These are phyloP conservation scores for Pelargonium myrrhifolium DNA, from an alignment of 441 rosid genomes.

Conservation along the genomic window DNA sequence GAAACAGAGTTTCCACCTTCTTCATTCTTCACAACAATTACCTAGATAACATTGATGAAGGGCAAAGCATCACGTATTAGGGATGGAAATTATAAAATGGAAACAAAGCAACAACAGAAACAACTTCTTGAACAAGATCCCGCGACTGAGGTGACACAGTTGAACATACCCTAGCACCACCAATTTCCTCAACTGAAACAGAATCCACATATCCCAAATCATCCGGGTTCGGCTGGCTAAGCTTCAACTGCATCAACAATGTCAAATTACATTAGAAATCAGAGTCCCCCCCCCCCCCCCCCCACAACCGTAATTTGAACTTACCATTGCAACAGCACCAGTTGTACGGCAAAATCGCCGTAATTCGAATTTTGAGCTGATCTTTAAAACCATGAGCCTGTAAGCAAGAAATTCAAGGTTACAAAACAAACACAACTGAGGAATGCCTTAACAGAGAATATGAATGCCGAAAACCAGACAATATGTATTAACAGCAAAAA, in stretches of 20 bases:
- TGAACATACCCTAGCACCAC: slow-evolving; percentile 81
- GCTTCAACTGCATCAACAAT: slow-evolving; percentile 62
- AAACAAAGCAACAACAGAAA: not conserved
- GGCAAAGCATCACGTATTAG: not conserved
- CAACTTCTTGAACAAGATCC: slow-evolving; percentile 3
- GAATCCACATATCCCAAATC: slow-evolving; percentile 89
- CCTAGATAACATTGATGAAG: slow-evolving; percentile 35
- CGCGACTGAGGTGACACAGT: slow-evolving; percentile 3
- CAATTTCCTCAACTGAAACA: slow-evolving; percentile 90
- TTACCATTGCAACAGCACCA: slow-evolving; percentile 83
- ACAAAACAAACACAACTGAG: slow-evolving; percentile 6
- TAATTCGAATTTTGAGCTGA: slow-evolving; percentile 97
- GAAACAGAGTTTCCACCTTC: slow-evolving; percentile 88
- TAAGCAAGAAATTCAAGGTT: slow-evolving; percentile 19
- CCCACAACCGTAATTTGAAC: slow-evolving; percentile 7
- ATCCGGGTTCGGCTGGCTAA: slow-evolving; percentile 78
- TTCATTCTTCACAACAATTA: slow-evolving; percentile 82
- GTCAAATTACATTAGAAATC: slow-evolving; percentile 15
- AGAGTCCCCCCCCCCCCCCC: not conserved
- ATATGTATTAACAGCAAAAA: not conserved
- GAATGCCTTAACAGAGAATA: not conserved
- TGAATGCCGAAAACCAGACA: not conserved
- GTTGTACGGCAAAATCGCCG: slow-evolving; percentile 98
- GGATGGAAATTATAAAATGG: not conserved
- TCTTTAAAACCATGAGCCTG: slow-evolving; percentile 94